Percentiles rank a stretch among this genome's conserved stretches.
Evolutionary conservation across 116 monocot species (phyloP).

Genomic region (Zostera marina): DNA sequence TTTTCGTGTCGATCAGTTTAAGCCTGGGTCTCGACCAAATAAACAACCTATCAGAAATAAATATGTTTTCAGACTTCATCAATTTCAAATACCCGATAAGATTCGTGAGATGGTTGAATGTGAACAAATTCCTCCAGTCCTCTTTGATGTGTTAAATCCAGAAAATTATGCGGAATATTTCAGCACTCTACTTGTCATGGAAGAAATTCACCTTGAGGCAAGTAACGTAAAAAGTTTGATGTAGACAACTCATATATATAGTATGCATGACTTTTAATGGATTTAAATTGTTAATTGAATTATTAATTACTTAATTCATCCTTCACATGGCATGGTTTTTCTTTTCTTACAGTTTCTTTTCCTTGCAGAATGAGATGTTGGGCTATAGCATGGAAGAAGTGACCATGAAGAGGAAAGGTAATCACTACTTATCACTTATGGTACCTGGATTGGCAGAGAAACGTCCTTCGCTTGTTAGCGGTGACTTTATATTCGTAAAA

Average conservation of each 20-base stretch:
- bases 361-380: slow-evolving; percentile 64
- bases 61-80: slow-evolving; percentile 27
- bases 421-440: slow-evolving; percentile 52
- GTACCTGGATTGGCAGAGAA: slow-evolving; percentile 86
- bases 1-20: slow-evolving; percentile 30
- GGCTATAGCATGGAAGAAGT: slow-evolving; percentile 63
- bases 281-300: too few relatives aligned
- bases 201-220: slow-evolving; percentile 91
- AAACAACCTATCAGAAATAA: slow-evolving; percentile 2
- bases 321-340: not conserved
- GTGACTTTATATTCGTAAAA: slow-evolving; percentile 59
- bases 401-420: slow-evolving; percentile 49
- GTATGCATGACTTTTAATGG: too few relatives aligned
- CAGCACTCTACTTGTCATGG: slow-evolving; percentile 63
- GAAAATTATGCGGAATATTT: slow-evolving; percentile 51
- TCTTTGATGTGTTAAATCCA: slow-evolving; percentile 31
- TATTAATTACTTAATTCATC: not conserved
- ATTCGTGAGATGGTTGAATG: slow-evolving; percentile 44
- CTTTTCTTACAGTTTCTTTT: not conserved
- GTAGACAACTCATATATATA: too few relatives aligned
- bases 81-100: slow-evolving; percentile 38
- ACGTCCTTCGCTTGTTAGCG: slow-evolving; percentile 76
- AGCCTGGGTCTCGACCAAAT: slow-evolving; percentile 42
- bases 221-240: slow-evolving; percentile 17
- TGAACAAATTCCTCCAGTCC: slow-evolving; percentile 43